phyloP scores from a whole-genome alignment of 805 yeast species.

The Lachancea fermentati region DNA sequence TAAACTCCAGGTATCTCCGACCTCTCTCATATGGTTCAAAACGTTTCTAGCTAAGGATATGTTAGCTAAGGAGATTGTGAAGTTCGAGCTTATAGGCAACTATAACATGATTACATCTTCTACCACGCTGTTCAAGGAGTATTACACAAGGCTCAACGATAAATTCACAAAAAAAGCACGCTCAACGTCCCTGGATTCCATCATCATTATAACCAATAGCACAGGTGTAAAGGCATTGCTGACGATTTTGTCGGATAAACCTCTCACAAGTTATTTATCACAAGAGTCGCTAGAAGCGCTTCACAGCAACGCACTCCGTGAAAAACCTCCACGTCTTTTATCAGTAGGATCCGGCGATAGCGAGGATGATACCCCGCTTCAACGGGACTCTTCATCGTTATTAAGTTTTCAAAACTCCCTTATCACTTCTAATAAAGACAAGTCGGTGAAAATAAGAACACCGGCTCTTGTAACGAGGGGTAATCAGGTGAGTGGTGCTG shows the following conservation, averaged over 20 bases:
- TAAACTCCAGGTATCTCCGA: conserved; percentile 23
- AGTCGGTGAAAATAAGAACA: conserved; percentile 29
- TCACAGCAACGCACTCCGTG: conserved; percentile 15
- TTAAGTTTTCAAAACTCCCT: conserved; percentile 26
- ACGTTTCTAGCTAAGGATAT: conserved; percentile 22
- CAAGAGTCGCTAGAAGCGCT: conserved; percentile 28
- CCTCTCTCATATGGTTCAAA: conserved; percentile 31
- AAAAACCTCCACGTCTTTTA: conserved; percentile 8
- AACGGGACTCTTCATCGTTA: conserved; percentile 29
- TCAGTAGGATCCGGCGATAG: conserved; percentile 10
- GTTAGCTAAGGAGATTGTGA: conserved; percentile 14
- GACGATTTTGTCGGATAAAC: conserved; percentile 31
- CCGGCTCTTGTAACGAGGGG: conserved; percentile 22
- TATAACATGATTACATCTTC: conserved; percentile 10
- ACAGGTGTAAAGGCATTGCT: conserved; percentile 33
- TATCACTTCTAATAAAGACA: conserved; percentile 32
- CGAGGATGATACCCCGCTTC: conserved; percentile 18
- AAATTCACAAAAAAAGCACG: conserved; percentile 18
- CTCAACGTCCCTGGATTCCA: conserved; percentile 17
- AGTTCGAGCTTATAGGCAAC: conserved; percentile 19
- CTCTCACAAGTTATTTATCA: conserved; percentile 26
- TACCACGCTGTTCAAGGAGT: conserved; percentile 32
- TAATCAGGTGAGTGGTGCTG: conserved; percentile 3
- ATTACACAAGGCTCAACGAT: conserved; percentile 23
- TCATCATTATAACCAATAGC: conserved; percentile 28